Evolutionary conservation across 805 yeast species (phyloP), one percentile per base, ranked within the genome.

Genomic region (Cyberlindnera japonica): DNA sequence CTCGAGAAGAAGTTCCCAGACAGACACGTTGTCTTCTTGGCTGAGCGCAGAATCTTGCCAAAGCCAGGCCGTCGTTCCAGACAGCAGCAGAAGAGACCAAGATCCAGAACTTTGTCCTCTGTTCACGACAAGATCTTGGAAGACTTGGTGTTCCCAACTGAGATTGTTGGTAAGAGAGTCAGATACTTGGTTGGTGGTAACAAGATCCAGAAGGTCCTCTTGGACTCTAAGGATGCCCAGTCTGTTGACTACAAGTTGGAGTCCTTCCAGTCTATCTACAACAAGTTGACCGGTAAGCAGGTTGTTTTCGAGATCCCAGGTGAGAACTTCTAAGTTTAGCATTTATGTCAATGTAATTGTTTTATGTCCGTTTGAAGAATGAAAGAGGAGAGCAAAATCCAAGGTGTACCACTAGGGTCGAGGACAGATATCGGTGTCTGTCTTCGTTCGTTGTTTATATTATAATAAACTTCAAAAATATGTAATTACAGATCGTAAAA

Each of bases 1-100:
- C 85, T 91, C 72, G 99, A 91, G 80, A 91, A 91, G 95, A 91
- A 93, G 80, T 93, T 91, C 90, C 95, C 97, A 71, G 99, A 91
- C 82, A 87, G 95, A 74, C 97, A 93, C 73, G 96, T 91, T 73
- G 91, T 93, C 64, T 88, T 91, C 88, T 83, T 91, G 69, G 98
- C 97, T 69, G 98, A 91, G 81, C 88, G 99, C 80, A 88, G 96
- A 79, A 93, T 91, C 77, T 81, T 93, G 69, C 96, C 98, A 77
- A 91, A 88, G 82, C 97, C 98, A 72, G 86, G 95, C 66, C 89
- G 98, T 79, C 77, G 82, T 67, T 79, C 96, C 51, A 87, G 89
- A 81, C 86, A 83, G 73, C 74, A 71, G 64, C 99, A 93, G 79
- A 90, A 93, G 90, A 90, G 99, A 82, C 99, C 99, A 73, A 88